Conservation (phyloP, 257 asterid genomes). For the Salvia splendens region DNA sequence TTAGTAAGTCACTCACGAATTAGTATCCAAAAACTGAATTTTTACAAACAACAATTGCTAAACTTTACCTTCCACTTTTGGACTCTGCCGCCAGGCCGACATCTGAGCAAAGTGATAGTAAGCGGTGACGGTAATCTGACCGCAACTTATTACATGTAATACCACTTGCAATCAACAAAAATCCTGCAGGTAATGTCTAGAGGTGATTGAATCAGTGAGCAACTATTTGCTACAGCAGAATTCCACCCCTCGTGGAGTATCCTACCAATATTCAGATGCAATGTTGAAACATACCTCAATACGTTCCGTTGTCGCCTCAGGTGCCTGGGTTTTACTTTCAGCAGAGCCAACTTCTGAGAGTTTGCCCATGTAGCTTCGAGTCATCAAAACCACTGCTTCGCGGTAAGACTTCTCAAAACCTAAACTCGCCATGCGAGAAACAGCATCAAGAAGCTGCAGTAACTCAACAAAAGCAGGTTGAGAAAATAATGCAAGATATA, state of each 20-base stretch:
- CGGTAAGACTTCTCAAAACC: conserved; percentile 98
- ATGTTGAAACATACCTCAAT: conserved; percentile 65
- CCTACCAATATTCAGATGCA: conserved; percentile 26
- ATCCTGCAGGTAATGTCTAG: conserved; percentile 99
- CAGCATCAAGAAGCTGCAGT: conserved; percentile 99
- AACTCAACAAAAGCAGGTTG: conserved; percentile 63
- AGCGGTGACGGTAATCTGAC: conserved; percentile 88
- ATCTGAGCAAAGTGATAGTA: conserved; percentile 96
- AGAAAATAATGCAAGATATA: conserved; percentile 42
- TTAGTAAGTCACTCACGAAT: conserved; percentile 35
- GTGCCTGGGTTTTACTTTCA: conserved; percentile 76
- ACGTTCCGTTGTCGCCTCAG: conserved; percentile 95
- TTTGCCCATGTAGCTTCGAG: conserved; percentile 87
- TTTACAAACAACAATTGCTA: conserved; percentile 29
- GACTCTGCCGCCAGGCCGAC: conserved; percentile 99
- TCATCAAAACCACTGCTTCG: conserved; percentile 92
- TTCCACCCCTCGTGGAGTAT: conserved; percentile 27
- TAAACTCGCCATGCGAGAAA: conserved; percentile 98
- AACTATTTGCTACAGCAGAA: conserved; percentile 39
- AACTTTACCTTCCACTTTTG: conserved; percentile 79
- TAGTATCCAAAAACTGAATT: conserved; percentile 30
- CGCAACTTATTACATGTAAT: conserved; percentile 73
- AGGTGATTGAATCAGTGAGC: conserved; percentile 83
- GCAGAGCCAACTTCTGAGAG: conserved; percentile 85
- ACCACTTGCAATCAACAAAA: conserved; percentile 81